These are phyloP conservation scores for Vigna hirtella DNA, from an alignment of 306 rosid genomes.

Conservation along the genomic window DNA sequence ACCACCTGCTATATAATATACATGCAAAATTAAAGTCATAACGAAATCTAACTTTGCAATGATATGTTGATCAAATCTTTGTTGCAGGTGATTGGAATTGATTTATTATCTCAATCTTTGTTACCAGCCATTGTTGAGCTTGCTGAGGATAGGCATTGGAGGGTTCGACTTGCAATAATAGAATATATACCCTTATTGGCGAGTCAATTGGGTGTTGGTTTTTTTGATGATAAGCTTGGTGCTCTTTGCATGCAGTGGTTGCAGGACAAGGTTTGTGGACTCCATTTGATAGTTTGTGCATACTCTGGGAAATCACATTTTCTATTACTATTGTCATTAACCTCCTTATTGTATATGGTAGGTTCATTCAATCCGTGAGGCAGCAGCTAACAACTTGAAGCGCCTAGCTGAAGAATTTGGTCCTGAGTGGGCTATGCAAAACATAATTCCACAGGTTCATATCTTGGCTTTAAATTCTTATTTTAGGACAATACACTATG, in stretches of 20 bases:
- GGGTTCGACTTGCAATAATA: constrained; percentile 89
- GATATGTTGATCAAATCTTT: constrained; percentile 33
- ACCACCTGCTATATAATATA: background rate
- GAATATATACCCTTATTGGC: constrained; percentile 87
- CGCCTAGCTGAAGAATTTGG: constrained; percentile 94
- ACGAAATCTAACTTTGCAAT: constrained; percentile 5
- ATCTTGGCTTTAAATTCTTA: background rate
- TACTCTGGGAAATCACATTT: background rate
- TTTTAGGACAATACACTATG: background rate
- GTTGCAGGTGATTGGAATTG: constrained; percentile 83
- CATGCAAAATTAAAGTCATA: background rate
- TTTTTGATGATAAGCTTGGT: constrained; percentile 92
- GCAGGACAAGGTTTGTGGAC: constrained; percentile 75
- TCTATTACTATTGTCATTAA: constrained; percentile 6
- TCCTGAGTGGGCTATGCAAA: constrained; percentile 92
- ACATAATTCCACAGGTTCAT: constrained; percentile 52
- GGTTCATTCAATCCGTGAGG: constrained; percentile 90
- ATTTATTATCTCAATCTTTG: constrained; percentile 78
- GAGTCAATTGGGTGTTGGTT: constrained; percentile 88
- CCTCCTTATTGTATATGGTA: background rate
- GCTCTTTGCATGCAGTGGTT: constrained; percentile 95
- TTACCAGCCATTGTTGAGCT: constrained; percentile 92
- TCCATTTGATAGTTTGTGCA: constrained; percentile 13
- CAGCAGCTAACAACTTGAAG: constrained; percentile 86
- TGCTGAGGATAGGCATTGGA: constrained; percentile 95